phyloP scores from a whole-genome alignment of 495 filamentous ascomycete species.

The Barbatosphaeria neglecta region DNA sequence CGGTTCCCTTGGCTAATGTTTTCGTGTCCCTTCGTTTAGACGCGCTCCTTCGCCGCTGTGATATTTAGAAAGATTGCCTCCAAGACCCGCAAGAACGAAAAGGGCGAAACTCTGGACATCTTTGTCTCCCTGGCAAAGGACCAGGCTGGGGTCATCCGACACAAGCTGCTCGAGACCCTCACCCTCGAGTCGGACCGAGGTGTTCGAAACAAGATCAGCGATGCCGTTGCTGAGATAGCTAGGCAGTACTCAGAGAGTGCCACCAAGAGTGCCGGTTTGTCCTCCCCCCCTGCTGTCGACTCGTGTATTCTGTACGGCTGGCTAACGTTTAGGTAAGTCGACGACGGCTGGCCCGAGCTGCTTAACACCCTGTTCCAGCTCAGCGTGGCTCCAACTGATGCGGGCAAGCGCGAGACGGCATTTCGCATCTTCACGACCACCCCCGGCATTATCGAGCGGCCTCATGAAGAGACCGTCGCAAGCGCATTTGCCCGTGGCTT shows the following conservation, averaged over 20 bases:
- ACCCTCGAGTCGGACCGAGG: conserved; percentile 54
- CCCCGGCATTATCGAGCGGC: conserved; percentile 90
- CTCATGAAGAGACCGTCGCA: conserved; percentile 78
- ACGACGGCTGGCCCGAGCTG: conserved; percentile 82
- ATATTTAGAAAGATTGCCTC: conserved; percentile 89
- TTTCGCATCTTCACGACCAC: conserved; percentile 93
- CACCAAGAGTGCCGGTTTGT: conserved; percentile 62
- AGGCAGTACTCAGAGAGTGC: conserved; percentile 87
- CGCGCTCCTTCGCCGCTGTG: conserved; percentile 80
- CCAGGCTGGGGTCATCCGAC: conserved; percentile 66
- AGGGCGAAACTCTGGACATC: conserved; percentile 63
- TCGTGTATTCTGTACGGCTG: neutral
- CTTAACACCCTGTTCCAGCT: conserved; percentile 73
- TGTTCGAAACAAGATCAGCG: conserved; percentile 89
- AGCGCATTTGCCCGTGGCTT: conserved; percentile 82
- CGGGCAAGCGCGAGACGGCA: conserved; percentile 74
- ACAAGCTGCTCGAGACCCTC: conserved; percentile 68
- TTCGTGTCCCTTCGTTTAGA: conserved; percentile 35
- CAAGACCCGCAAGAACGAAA: conserved; percentile 66
- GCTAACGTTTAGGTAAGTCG: conserved; percentile 34
- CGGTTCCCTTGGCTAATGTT: neutral
- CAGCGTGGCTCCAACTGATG: conserved; percentile 71
- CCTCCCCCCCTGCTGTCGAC: conserved; percentile 15
- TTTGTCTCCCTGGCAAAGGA: conserved; percentile 63
- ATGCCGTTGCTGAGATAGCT: conserved; percentile 89